Evolutionary conservation across 1,284 basidiomycete species (phyloP).

Genomic region (Ceratobasidium sp.): DNA sequence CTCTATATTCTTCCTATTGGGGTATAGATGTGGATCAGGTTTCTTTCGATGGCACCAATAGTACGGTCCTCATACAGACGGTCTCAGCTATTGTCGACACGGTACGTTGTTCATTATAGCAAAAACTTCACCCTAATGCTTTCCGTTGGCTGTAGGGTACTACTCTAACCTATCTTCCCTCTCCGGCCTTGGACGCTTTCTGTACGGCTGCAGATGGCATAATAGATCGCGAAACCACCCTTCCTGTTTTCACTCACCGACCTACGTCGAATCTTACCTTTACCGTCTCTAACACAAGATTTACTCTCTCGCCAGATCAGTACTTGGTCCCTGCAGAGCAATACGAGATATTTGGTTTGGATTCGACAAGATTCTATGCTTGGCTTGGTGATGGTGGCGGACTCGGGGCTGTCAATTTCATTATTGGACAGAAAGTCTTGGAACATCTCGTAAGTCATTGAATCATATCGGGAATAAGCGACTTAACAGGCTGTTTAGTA

Average conservation of each 20-base stretch:
- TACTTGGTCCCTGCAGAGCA: slow-evolving; percentile 30
- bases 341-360: slow-evolving; percentile 16
- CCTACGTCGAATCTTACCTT: slow-evolving; percentile 20
- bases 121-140: not conserved
- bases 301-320: slow-evolving; percentile 37
- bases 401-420: slow-evolving; percentile 19
- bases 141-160: slow-evolving; percentile 13
- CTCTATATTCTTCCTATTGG: slow-evolving; percentile 35
- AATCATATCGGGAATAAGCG: not conserved
- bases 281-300: not conserved
- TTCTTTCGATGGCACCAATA: not conserved
- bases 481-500: slow-evolving; percentile 2
- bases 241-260: not conserved
- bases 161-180: slow-evolving; percentile 37
- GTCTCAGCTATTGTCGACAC: slow-evolving; percentile 37
- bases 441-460: slow-evolving; percentile 20
- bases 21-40: slow-evolving; percentile 35
- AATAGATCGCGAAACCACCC: slow-evolving; percentile 1
- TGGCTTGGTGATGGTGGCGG: slow-evolving; percentile 23
- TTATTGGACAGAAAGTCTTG: slow-evolving; percentile 39
- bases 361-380: not conserved
- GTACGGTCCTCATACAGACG: not conserved
- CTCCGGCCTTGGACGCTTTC: slow-evolving; percentile 22
- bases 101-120: not conserved
- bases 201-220: slow-evolving; percentile 12